Percentiles rank a stretch among this genome's conserved stretches.
Conservation (phyloP, 2,329 filamentous ascomycete genomes). For the Aspergillus sp. region DNA sequence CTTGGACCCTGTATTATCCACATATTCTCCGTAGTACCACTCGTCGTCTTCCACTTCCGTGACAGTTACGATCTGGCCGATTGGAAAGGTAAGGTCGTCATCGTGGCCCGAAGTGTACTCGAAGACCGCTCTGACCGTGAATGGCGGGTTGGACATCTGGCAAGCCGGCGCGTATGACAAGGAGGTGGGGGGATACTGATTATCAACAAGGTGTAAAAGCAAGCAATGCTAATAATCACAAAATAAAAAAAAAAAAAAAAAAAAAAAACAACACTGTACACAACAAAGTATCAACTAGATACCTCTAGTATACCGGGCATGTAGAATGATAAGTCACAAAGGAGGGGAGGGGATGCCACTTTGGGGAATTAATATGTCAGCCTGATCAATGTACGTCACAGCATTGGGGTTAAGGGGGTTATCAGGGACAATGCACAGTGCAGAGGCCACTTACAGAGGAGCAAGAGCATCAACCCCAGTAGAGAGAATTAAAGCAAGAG, state of each 20-base stretch:
- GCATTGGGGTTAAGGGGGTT: constrained; percentile 17
- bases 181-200: constrained; percentile 17
- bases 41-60: constrained; percentile 88
- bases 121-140: constrained; percentile 94
- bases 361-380: constrained; percentile 23
- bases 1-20: constrained; percentile 67
- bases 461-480: not conserved
- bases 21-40: constrained; percentile 88
- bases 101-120: constrained; percentile 91
- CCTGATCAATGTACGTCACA: constrained; percentile 20
- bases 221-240: constrained; percentile 9
- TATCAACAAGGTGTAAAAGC: no score
- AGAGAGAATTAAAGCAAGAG: constrained; percentile 1
- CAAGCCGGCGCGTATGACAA: constrained; percentile 21
- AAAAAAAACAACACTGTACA: constrained; percentile 8
- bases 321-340: not conserved
- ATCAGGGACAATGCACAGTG: constrained; percentile 4
- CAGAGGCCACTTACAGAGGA: constrained; percentile 4
- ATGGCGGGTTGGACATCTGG: constrained; percentile 66
- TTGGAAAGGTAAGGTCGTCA: constrained; percentile 83
- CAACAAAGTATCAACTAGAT: constrained; percentile 13
- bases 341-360: constrained; percentile 11
- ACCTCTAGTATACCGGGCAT: constrained; percentile 11
- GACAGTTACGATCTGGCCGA: constrained; percentile 88
- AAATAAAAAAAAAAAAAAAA: not conserved